phyloP scores from a whole-genome alignment of 2,329 filamentous ascomycete species.

The Aspergillus pseudonomiae region DNA sequence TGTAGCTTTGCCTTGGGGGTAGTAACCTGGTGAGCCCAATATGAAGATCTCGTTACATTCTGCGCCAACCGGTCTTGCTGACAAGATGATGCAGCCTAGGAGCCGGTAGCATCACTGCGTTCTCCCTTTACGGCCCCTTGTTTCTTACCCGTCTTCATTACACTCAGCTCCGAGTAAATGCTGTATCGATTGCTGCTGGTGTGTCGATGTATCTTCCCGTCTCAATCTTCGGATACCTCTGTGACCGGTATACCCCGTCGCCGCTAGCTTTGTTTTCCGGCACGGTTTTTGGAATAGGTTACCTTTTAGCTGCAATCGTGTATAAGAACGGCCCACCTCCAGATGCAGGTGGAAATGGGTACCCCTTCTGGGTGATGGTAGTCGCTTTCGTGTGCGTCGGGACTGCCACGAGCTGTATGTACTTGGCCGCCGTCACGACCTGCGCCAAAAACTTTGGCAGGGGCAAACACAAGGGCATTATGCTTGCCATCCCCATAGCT shows the following conservation, averaged over 20 bases:
- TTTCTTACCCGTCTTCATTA: constrained; percentile 87
- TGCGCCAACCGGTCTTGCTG: neutral
- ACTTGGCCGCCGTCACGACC: constrained; percentile 86
- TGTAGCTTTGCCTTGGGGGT: constrained; percentile 64
- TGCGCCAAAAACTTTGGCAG: constrained; percentile 98
- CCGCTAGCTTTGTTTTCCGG: constrained; percentile 74
- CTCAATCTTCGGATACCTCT: constrained; percentile 84
- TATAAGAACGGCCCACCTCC: constrained; percentile 65
- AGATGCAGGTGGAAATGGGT: constrained; percentile 57
- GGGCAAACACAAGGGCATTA: constrained; percentile 83
- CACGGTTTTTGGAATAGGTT: constrained; percentile 76
- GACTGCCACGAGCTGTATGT: constrained; percentile 83
- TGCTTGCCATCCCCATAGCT: constrained; percentile 87
- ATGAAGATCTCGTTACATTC: neutral
- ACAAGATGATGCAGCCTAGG: constrained; percentile 58
- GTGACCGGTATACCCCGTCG: constrained; percentile 82
- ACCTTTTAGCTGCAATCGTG: constrained; percentile 77
- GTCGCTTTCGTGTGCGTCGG: constrained; percentile 82
- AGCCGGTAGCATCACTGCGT: constrained; percentile 89
- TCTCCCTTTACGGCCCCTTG: constrained; percentile 88
- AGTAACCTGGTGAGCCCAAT: constrained; percentile 54
- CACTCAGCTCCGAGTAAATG: constrained; percentile 89
- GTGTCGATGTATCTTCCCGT: constrained; percentile 92
- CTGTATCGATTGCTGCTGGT: constrained; percentile 82
- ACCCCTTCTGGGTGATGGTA: constrained; percentile 82